Base-by-base conservation (phyloP, 2,329 filamentous ascomycete species). In the Colletotrichum truncatum region DNA sequence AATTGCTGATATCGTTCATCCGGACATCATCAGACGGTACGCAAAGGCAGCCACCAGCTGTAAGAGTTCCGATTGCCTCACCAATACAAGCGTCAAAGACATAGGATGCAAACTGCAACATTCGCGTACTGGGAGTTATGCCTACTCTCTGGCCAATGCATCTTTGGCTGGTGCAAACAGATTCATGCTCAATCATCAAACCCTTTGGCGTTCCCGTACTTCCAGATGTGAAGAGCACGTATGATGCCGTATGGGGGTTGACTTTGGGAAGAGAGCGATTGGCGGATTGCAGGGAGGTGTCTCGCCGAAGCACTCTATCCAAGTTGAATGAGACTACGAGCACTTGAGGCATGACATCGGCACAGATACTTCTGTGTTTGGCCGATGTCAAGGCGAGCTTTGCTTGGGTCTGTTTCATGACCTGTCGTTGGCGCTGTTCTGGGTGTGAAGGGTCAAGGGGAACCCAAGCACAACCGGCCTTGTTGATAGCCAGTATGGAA, bases 71-170 rank as follows among this genome's bases (percentile, higher is more conserved):
- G 18, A 80, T 72, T 48, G 77, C 73, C 32, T 79, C 75, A 18
- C 70, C 69, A 0, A 80, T 67, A 7, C 74, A 74, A 23, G 74
- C 76, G 59, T 81, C 79, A 12, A 80, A 81, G 4, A 73, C 76
- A 62, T 81, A 78, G 1, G 74, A 71, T 12, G 70, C 52, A 25
- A 74, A 76, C 38, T 71, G 64, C 6, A 70, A 52, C 67, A 83
- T 81, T 16, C 79, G 76, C n/a, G 16, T 83, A 77, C 4, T 76
- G 76, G 5, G n/a, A n/a, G 77, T 71, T 1, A 76, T 77, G 41
- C 80, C 75, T 1, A 80, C n/a, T n/a, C n/a, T n/a, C n/a, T n/a
- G n/a, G n/a, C n/a, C n/a, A n/a, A n/a, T n/a, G n/a, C n/a, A n/a
- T n/a, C n/a, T n/a, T n/a, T n/a, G n/a, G n/a, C n/a, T n/a, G n/a